These are phyloP conservation scores for Cladosporium velox DNA, from an alignment of 2,329 filamentous ascomycete species.

Conservation along the genomic window DNA sequence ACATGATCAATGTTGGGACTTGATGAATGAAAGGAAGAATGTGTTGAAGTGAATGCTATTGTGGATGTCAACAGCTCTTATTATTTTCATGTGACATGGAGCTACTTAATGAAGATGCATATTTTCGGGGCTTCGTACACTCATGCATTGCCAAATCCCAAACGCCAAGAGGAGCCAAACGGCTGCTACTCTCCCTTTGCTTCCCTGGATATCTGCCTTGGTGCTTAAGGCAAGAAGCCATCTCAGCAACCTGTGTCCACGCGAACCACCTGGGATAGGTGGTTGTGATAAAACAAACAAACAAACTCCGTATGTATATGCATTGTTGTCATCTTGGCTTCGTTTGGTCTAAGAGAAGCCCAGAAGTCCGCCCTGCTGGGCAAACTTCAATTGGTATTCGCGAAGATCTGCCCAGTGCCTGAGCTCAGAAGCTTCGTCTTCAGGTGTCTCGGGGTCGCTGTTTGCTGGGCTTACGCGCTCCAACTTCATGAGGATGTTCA, in stretches of 20 bases:
- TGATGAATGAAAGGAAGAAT: background rate
- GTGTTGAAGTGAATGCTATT: background rate
- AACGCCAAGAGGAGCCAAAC: conserved; percentile 13
- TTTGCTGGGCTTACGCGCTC: conserved; percentile 62
- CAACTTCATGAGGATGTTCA: conserved; percentile 73
- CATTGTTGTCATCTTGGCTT: background rate
- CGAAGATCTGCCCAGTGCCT: conserved; percentile 76
- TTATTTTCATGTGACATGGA: background rate
- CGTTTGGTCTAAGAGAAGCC: conserved; percentile 30
- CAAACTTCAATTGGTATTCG: conserved; percentile 74
- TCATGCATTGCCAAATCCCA: conserved; percentile 3
- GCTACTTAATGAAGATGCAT: background rate
- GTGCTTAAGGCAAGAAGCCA: background rate
- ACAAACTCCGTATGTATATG: conserved; percentile 13
- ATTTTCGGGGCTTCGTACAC: conserved; percentile 8
- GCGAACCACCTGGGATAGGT: background rate
- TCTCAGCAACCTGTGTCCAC: background rate
- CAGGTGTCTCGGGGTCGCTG: conserved; percentile 36
- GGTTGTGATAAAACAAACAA: conserved; percentile 1
- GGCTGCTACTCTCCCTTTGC: conserved; percentile 6
- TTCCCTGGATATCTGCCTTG: background rate
- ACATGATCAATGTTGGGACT: background rate
- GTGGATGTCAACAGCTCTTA: background rate
- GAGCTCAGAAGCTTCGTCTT: conserved; percentile 74
- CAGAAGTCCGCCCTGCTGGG: conserved; percentile 62